phyloP scores from a whole-genome alignment of 2,329 filamentous ascomycete genomes.

The Chaetomium globosum region DNA sequence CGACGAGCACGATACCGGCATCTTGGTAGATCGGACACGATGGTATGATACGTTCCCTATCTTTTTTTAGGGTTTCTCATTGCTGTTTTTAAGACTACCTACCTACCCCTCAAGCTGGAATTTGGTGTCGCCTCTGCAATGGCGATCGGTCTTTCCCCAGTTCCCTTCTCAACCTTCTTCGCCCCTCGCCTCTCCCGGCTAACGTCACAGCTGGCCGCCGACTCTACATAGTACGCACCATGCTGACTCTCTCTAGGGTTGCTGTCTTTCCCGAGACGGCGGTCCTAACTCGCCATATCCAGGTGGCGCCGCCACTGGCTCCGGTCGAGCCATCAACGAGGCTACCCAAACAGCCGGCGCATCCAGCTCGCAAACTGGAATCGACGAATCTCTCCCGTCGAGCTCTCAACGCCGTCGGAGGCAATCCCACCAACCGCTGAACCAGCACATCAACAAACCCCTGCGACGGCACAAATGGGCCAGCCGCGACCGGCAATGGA shows the following conservation, averaged over 20 bases:
- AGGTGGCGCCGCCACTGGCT: conserved; percentile 51
- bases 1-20: conserved; percentile 24
- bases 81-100: not conserved
- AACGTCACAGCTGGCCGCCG: not conserved
- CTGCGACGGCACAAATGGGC: conserved; percentile 68
- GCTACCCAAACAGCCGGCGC: conserved; percentile 42
- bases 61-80: not conserved
- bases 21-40: conserved; percentile 21
- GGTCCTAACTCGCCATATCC: conserved; percentile 59
- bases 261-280: conserved; percentile 58
- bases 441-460: conserved; percentile 71
- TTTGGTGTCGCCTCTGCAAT: not conserved
- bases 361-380: conserved; percentile 37
- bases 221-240: not conserved
- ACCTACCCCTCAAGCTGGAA: not conserved
- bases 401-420: conserved; percentile 33
- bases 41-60: conserved; percentile 31
- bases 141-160: not conserved
- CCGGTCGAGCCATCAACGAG: conserved; percentile 57
- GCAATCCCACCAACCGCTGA: conserved; percentile 50
- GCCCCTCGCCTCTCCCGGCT: not conserved
- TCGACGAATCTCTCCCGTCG: conserved; percentile 35
- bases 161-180: not conserved
- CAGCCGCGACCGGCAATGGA: conserved; percentile 68
- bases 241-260: conserved; percentile 49